Evolutionary conservation across 73 alveolate species (phyloP).

Genomic region (Uronychia setigera): DNA sequence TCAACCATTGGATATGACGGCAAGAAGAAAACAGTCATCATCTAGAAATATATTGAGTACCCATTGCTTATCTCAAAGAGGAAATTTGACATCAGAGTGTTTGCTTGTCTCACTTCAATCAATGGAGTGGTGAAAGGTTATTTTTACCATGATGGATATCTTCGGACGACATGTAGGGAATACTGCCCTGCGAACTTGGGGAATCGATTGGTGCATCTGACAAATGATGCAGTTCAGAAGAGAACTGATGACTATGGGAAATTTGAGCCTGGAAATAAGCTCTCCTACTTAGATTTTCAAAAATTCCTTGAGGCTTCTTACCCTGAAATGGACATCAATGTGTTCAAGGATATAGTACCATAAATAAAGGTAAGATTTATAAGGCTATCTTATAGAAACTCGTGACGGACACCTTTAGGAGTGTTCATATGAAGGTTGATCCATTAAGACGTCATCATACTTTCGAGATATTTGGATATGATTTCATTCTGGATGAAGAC

Average conservation of each 20-base stretch:
- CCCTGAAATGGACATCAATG: constrained; percentile 36
- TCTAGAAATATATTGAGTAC: constrained; percentile 86
- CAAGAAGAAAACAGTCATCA: constrained; percentile 38
- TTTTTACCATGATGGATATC: constrained; percentile 88
- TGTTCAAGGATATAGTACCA: constrained; percentile 23
- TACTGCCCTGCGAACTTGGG: constrained; percentile 71
- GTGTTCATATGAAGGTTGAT: constrained; percentile 50
- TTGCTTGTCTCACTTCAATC: constrained; percentile 58
- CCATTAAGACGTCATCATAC: constrained; percentile 45
- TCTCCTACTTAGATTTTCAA: constrained; percentile 63
- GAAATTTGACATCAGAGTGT: constrained; percentile 89
- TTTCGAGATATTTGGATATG: constrained; percentile 69
- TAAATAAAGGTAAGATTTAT: constrained; percentile 48
- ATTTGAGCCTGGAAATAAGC: constrained; percentile 71
- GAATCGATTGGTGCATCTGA: constrained; percentile 80
- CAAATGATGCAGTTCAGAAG: constrained; percentile 89
- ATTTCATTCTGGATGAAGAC: constrained; percentile 55
- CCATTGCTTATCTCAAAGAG: constrained; percentile 85
- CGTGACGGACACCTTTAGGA: constrained; percentile 48
- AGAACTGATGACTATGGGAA: constrained; percentile 85
- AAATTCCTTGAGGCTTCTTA: constrained; percentile 45
- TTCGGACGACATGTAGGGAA: constrained; percentile 80
- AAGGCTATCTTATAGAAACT: constrained; percentile 15
- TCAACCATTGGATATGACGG: constrained; percentile 50
- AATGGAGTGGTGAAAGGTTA: constrained; percentile 81